These are phyloP conservation scores for Chaetomium tenue DNA, from an alignment of 495 filamentous ascomycete genomes.

Conservation along the genomic window DNA sequence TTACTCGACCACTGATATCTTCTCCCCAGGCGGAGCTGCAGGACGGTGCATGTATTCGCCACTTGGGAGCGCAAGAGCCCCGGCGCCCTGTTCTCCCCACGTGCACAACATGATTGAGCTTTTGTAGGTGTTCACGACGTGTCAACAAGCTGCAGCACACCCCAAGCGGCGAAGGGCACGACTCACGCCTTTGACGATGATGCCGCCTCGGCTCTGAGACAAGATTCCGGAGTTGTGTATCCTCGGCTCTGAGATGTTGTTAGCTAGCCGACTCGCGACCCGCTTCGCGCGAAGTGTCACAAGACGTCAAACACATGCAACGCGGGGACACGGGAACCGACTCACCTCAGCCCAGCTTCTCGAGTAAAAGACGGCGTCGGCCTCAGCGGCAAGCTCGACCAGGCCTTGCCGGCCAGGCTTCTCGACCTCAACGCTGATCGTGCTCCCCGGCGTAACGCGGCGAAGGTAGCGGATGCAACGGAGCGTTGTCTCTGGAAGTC, in stretches of 20 bases:
- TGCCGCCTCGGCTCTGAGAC: conserved; percentile 35
- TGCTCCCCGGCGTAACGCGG: conserved; percentile 43
- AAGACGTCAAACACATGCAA: neutral
- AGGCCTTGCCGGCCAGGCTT: conserved; percentile 63
- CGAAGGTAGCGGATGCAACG: conserved; percentile 61
- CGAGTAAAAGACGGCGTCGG: conserved; percentile 70
- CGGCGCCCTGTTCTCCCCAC: conserved; percentile 64
- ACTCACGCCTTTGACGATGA: conserved; percentile 35
- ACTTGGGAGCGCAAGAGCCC: conserved; percentile 44
- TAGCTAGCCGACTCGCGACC: conserved; percentile 6
- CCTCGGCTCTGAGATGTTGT: conserved; percentile 33
- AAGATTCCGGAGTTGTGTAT: conserved; percentile 35
- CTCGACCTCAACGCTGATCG: conserved; percentile 68
- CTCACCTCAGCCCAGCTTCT: conserved; percentile 66
- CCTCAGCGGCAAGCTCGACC: conserved; percentile 58
- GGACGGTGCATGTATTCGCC: conserved; percentile 44
- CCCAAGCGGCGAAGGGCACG: neutral
- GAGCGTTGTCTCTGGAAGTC: conserved; percentile 62
- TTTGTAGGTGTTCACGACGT: conserved; percentile 14
- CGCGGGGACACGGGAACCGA: conserved; percentile 4
- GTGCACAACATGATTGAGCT: conserved; percentile 63
- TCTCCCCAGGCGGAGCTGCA: conserved; percentile 43
- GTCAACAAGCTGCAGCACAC: conserved; percentile 7
- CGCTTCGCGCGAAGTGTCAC: neutral
- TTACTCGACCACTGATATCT: conserved; percentile 59